Conservation (phyloP, 768 basidiomycete species). For the Leccinum disarticulatum region DNA sequence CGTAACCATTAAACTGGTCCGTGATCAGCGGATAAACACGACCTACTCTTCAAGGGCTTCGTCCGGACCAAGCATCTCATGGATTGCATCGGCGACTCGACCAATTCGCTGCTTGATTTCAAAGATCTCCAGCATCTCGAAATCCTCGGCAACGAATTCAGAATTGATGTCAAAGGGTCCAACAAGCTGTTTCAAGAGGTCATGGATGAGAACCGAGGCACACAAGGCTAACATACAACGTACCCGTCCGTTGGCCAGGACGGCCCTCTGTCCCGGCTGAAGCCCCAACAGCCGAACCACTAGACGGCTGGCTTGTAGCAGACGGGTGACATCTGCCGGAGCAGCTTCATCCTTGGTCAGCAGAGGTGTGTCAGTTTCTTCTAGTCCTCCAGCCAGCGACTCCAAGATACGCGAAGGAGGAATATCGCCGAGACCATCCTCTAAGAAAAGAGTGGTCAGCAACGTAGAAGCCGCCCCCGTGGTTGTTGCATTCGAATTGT, state of each 20-base stretch:
- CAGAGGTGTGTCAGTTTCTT: constrained; percentile 39
- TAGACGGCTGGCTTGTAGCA: constrained; percentile 47
- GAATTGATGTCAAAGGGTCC: constrained; percentile 59
- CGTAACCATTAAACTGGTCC: constrained; percentile 1
- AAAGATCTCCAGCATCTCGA: constrained; percentile 66
- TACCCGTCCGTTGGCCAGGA: constrained; percentile 86
- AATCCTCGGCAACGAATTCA: constrained; percentile 70
- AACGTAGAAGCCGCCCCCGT: constrained; percentile 40
- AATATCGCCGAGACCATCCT: constrained; percentile 36
- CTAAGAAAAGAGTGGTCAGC: constrained; percentile 50
- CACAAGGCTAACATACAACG: constrained; percentile 26
- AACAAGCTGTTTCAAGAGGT: constrained; percentile 53
- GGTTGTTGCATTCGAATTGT: constrained; percentile 50
- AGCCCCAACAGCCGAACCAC: constrained; percentile 59
- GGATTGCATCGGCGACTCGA: constrained; percentile 66
- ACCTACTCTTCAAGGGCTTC: constrained; percentile 44
- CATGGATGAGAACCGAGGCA: constrained; percentile 3
- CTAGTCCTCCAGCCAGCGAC: constrained; percentile 5
- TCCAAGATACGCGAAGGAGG: constrained; percentile 19
- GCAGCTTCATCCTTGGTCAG: constrained; percentile 30
- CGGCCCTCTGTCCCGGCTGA: constrained; percentile 54
- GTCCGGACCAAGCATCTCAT: constrained; percentile 45
- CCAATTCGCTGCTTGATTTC: constrained; percentile 71
- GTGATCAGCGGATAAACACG: neutral
- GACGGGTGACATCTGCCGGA: constrained; percentile 21